Base-by-base conservation (phyloP, 1,139 yeast genomes). In the Suhomyces ambrosiae region DNA sequence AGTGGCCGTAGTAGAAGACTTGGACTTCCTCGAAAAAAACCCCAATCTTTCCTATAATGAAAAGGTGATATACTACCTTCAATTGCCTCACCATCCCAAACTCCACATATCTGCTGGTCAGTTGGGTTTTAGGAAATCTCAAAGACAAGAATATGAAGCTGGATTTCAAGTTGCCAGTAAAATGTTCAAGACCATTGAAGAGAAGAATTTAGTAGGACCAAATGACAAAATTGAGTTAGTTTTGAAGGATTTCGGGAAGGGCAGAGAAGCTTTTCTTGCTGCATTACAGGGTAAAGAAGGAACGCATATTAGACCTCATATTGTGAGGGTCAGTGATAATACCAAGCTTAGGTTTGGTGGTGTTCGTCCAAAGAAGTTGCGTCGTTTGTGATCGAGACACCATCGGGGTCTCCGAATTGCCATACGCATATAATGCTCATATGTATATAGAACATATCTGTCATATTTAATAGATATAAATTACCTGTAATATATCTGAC, bases 231-330 rank as follows among this genome's bases (percentile, higher is more conserved):
- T 84, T 15, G 97, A 90, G 60, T 62, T 92, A 38, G 78, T 87
- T 12, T 68, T 89, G 54, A 81, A 81, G 53, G 86, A 87, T 50
- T 87, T 84, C 51, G 96, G 97, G 38, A 86, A 86, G 57, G 96
- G 96, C 27, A 78, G 97, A 61, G 82, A 80, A 46, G 96, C 96
- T 2, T 90, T 92, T 53, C 68, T 82, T 46, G 82, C 83, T 38
- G 95, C 95, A 2, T 74, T 92, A 49, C 80, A 80, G 53, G 97
- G 97, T 51, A 86, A 86, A 57, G 97, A 92, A 68, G 97, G 97
- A 35, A 69, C 75, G 30, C 62, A 67, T 30, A 68, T 92, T 33
- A 79, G 87, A 53, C 76, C 77, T 13, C 70, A 75, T 46, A 76
- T 92, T 32, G 75, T 75, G 29, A 78, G 90, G 54, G 67, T 92